Evolutionary conservation across 257 asterid species (phyloP), one percentile per base, ranked within the genome.

Genomic region (Salvia splendens): DNA sequence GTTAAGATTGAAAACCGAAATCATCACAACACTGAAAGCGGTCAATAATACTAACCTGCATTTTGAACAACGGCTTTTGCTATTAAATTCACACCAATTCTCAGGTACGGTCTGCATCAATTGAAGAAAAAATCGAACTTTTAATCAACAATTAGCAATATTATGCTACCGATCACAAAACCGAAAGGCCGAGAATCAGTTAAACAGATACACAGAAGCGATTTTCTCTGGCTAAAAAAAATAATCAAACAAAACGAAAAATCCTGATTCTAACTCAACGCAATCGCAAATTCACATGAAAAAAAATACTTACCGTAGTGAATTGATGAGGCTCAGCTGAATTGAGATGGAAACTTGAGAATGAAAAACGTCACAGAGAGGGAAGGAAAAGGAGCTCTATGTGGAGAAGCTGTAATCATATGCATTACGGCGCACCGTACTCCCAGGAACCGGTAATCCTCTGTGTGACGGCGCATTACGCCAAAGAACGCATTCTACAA

Each of bases 31-130:
- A 4, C 4, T 24, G 62, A 60, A 57, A 11, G 12, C 63, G 35
- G 40, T 28, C 20, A 64, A 61, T 40, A 42, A 47, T 8, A 68
- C 79, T 48, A 45, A 80, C 84, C 81, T 72, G 81, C 84, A 80
- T 80, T 61, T 54, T 59, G 55, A 46, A 45, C 70, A 12, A 28
- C 15, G 30, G 41, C 8, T 46, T 28, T 43, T 14, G 75, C 59
- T 67, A 65, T 46, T 20, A 12, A 42, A 73, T 48, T 73, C 47
- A 24, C 69, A 16, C 61, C 61, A 28, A 48, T 11, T 46, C 64
- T 45, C 72, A 14, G 12, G 9, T 12, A 42, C 36, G 20, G 64
- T 28, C 81, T 79, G 81, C 76, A 54, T 60, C 79, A 69, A 60
- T 52, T 33, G 4, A 46, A 61, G 41, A 16, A 63, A 12, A 49